phyloP scores from a whole-genome alignment of 495 filamentous ascomycete species.

The Penicillium alfredii region DNA sequence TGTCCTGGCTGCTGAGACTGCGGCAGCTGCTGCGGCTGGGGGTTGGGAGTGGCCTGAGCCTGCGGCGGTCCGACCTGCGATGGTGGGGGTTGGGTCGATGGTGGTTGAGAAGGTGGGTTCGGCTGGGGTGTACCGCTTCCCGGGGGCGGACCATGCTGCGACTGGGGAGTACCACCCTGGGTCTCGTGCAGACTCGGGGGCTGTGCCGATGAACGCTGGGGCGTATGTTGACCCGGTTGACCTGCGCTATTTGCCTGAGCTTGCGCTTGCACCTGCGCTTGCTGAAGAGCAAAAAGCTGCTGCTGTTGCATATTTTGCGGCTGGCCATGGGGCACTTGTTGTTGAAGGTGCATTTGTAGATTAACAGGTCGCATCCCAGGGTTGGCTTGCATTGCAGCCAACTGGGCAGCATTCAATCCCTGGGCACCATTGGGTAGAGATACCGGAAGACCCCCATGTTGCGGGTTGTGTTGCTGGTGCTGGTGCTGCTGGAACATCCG shows the following conservation, averaged over 20 bases:
- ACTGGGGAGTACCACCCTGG: constrained; percentile 47
- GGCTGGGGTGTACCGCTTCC: constrained; percentile 47
- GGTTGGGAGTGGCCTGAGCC: constrained; percentile 42
- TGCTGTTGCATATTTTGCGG: constrained; percentile 46
- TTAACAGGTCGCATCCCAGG: constrained; percentile 41
- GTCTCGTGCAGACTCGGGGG: constrained; percentile 42
- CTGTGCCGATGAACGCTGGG: constrained; percentile 42
- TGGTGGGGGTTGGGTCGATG: constrained; percentile 35
- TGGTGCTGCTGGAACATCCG: constrained; percentile 40
- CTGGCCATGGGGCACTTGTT: constrained; percentile 48
- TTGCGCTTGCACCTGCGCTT: constrained; percentile 35
- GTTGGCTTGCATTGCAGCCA: constrained; percentile 49
- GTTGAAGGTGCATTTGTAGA: constrained; percentile 40
- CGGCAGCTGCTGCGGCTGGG: constrained; percentile 43
- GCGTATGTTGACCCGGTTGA: constrained; percentile 42
- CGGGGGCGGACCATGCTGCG: constrained; percentile 44
- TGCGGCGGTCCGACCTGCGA: constrained; percentile 39
- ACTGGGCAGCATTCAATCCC: constrained; percentile 49
- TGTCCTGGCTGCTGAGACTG: constrained; percentile 38
- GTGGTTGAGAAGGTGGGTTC: constrained; percentile 40
- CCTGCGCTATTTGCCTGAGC: too few species aligned
- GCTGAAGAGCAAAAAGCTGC: constrained; percentile 41
- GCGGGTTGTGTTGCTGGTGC: constrained; percentile 46
- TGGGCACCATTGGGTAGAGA: constrained; percentile 57
- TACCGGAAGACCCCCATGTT: constrained; percentile 43